Base-by-base conservation (phyloP, 78 protist genomes). In the Guillardia theta region DNA sequence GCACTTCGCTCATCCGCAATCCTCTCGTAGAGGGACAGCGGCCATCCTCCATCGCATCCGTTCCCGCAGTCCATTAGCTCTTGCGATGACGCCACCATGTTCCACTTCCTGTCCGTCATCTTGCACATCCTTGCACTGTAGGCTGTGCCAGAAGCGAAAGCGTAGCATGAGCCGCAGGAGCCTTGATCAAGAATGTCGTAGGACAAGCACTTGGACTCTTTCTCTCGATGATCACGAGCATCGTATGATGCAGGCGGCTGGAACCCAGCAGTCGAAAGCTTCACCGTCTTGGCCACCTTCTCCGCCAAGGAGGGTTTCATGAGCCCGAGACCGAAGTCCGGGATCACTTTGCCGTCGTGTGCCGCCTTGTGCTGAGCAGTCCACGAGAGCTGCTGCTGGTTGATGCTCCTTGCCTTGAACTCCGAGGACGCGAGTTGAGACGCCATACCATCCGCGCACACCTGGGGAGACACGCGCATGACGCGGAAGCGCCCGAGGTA, bases 121-220 rank as follows among this genome's bases (percentile, higher is more conserved):
- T 33, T 37, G 93, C 93, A 88, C 53, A 88, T 43, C 43, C 93
- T 54, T 0, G 93, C 93, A 19, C 47, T 6, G 0, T 33, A 19
- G 41, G 93, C 54, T 6, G 93, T 30, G 39, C 76, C 93, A 0
- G 93, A 41, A 19, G 95, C 96, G 50, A 95, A 95, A 33, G 96
- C 96, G 94, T 94, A 95, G 92, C 96, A 95, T 4, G 96, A 95
- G 41, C 96, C 96, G 92, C 96, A 95, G 48, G 47, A 4, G 53
- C 80, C 94, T 87, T 95, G 96, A 46, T 95, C 96, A 33, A 93
- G 88, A n/a, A 88, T 50, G 5, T 88, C 88, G 48, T 39, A 77
- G 37, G 45, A 24, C 39, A 18, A 21, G 80, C 80, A 64, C 19
- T 53, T 53, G 18, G n/a, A n/a, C n/a, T n/a, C n/a, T n/a, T 53